Evolutionary conservation across 371 early-diverging fungal genomes (phyloP).

Genomic region (Rhizopus arrhizus): DNA sequence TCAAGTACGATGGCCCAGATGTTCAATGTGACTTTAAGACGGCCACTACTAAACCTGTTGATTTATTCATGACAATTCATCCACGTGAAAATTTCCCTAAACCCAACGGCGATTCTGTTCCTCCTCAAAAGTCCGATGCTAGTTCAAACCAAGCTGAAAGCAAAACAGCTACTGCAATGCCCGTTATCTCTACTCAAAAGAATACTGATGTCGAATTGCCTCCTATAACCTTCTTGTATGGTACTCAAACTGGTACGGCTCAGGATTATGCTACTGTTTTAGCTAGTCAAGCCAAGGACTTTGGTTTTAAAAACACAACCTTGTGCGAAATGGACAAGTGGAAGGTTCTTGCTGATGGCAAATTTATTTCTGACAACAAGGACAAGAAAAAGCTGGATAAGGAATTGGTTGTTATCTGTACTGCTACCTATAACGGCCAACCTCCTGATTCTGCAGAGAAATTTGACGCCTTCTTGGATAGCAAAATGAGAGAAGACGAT

Average conservation of each 20-base stretch:
- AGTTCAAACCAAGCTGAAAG: constrained; percentile 1
- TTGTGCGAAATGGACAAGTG: constrained; percentile 52
- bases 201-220: constrained; percentile 23
- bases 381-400: constrained; percentile 17
- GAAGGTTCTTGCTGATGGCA: constrained; percentile 40
- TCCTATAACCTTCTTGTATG: constrained; percentile 53
- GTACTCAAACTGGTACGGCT: constrained; percentile 60
- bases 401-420: constrained; percentile 52
- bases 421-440: constrained; percentile 60
- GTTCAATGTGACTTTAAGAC: constrained; percentile 34
- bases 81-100: constrained; percentile 47
- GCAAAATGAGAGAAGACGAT: constrained; percentile 25
- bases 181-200: constrained; percentile 4
- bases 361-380: constrained; percentile 23
- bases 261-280: constrained; percentile 56
- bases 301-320: constrained; percentile 46
- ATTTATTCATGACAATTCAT: constrained; percentile 40
- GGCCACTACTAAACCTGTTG: constrained; percentile 45
- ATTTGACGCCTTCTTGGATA: constrained; percentile 53
- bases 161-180: constrained; percentile 16
- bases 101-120: constrained; percentile 20
- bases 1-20: constrained; percentile 44
- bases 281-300: constrained; percentile 41
- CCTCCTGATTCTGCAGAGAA: constrained; percentile 63
- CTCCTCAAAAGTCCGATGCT: neutral